Percentiles rank a stretch among this genome's conserved stretches.
Evolutionary conservation across 208 protist genomes (phyloP).

Genomic region (Leishmania braziliensis): DNA sequence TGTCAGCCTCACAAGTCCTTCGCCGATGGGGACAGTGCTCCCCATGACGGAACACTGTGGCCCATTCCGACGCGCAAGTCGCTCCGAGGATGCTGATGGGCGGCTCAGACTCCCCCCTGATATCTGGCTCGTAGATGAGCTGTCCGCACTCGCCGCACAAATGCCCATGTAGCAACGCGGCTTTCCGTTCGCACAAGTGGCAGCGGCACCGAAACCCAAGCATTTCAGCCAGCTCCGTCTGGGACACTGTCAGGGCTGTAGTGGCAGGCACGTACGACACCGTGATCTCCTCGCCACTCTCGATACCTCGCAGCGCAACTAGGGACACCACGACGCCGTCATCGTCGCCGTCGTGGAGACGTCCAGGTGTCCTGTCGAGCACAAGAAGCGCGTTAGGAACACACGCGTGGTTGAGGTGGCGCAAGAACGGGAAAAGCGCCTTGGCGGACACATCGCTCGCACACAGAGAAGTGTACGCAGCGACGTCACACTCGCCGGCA

Average conservation of each 20-base stretch:
- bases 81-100: background rate
- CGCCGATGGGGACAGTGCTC: conserved; percentile 11
- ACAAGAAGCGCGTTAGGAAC: conserved; percentile 58
- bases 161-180: conserved; percentile 50
- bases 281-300: conserved; percentile 67
- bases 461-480: background rate
- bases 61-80: background rate
- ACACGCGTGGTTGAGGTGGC: conserved; percentile 69
- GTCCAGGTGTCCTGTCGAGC: conserved; percentile 7
- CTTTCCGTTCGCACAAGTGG: conserved; percentile 39
- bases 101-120: background rate
- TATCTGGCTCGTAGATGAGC: conserved; percentile 36
- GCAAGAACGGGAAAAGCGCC: conserved; percentile 37
- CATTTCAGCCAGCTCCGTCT: conserved; percentile 19
- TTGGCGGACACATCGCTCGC: background rate
- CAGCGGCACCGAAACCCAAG: conserved; percentile 59
- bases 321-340: conserved; percentile 12
- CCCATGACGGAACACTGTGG: conserved; percentile 18
- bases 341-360: background rate
- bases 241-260: conserved; percentile 32
- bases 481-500: background rate
- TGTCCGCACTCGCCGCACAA: conserved; percentile 51
- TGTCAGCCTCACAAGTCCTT: background rate
- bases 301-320: conserved; percentile 63
- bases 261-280: conserved; percentile 63